These are phyloP conservation scores for Poronia punctata DNA, from an alignment of 495 filamentous ascomycete genomes.

Conservation along the genomic window DNA sequence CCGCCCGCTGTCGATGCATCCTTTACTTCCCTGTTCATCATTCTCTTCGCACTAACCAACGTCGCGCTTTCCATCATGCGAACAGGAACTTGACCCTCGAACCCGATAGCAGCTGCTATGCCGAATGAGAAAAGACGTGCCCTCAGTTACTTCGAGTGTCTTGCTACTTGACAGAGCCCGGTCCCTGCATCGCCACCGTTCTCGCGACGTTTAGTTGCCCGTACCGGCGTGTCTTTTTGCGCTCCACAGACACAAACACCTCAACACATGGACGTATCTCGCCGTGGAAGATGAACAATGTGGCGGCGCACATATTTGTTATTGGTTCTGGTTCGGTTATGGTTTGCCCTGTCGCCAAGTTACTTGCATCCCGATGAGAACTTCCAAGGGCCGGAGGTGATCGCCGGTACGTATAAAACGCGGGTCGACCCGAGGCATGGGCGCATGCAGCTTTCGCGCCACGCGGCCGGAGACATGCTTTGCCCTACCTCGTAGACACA, in stretches of 20 bases:
- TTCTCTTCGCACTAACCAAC: background rate
- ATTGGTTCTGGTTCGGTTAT: constrained; percentile 78
- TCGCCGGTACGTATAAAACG: constrained; percentile 72
- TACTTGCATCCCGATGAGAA: constrained; percentile 98
- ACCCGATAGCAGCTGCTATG: constrained; percentile 1
- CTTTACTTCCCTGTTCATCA: no score
- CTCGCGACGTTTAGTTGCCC: background rate
- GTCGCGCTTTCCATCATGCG: constrained; percentile 2
- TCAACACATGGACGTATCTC: constrained; percentile 13
- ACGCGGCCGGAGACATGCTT: background rate
- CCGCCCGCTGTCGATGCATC: no score
- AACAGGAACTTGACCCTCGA: background rate
- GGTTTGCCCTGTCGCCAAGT: constrained; percentile 89
- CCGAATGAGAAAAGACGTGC: constrained; percentile 2
- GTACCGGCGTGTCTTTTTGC: background rate
- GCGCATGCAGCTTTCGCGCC: background rate
- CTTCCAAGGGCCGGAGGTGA: constrained; percentile 95
- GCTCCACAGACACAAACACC: constrained; percentile 5
- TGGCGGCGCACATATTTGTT: constrained; percentile 87
- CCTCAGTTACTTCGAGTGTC: background rate
- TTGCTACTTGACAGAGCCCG: background rate
- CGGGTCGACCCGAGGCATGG: background rate
- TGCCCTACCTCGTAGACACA: no score
- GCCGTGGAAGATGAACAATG: constrained; percentile 50
- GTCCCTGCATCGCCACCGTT: constrained; percentile 2